phyloP scores from a whole-genome alignment of 2,329 filamentous ascomycete species.

The Fusarium circinatum region DNA sequence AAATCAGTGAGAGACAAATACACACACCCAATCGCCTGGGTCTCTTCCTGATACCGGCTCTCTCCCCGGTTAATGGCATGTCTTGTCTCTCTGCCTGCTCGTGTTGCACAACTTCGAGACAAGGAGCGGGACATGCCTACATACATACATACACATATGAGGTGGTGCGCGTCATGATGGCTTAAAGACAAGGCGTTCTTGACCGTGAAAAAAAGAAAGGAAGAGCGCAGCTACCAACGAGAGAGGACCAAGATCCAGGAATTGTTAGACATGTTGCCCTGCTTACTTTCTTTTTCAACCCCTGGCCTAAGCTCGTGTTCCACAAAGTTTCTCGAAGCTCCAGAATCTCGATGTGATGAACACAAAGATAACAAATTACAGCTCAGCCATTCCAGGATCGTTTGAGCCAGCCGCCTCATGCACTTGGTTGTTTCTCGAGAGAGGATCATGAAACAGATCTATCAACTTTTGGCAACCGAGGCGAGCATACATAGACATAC shows the following conservation, averaged over 20 bases:
- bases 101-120: slow-evolving; percentile 21
- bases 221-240: not conserved
- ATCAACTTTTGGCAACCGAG: slow-evolving; percentile 1
- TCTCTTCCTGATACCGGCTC: slow-evolving; percentile 8
- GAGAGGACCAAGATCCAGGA: not conserved
- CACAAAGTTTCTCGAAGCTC: slow-evolving; percentile 30
- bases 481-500: not conserved
- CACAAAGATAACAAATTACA: slow-evolving; percentile 4
- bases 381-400: slow-evolving; percentile 5
- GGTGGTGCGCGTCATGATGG: slow-evolving; percentile 14
- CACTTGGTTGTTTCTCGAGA: slow-evolving; percentile 8
- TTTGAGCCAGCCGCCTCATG: slow-evolving; percentile 37
- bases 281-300: not conserved
- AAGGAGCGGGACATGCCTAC: slow-evolving; percentile 24
- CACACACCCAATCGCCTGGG: slow-evolving; percentile 23
- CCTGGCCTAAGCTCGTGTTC: slow-evolving; percentile 1
- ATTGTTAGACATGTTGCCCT: not conserved
- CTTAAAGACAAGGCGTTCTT: slow-evolving; percentile 25
- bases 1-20: not conserved
- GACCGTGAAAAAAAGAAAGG: slow-evolving; percentile 8
- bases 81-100: slow-evolving; percentile 5
- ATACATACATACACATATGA: not conserved
- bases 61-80: slow-evolving; percentile 30
- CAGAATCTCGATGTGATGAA: slow-evolving; percentile 3
- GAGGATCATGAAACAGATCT: slow-evolving; percentile 20